Conservation (phyloP, 345 rosid genomes). For the Limnanthes douglasii region DNA sequence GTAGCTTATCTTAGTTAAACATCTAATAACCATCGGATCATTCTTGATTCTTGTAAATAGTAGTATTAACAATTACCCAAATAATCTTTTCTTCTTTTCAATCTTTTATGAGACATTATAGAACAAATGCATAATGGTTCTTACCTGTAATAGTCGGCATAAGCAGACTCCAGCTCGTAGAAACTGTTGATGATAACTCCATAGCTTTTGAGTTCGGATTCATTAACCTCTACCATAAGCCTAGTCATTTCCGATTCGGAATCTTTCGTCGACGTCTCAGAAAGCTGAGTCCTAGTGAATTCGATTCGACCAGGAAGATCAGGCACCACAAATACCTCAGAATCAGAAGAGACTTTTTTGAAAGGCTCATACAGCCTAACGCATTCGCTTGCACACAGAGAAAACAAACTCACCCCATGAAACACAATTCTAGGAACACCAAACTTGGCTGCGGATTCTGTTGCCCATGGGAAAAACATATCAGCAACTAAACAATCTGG, state of each 20-base stretch:
- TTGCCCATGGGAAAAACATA: conserved; percentile 11
- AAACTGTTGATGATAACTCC: conserved; percentile 26
- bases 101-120: too few species aligned
- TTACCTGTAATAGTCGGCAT: conserved; percentile 18
- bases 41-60: too few species aligned
- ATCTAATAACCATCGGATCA: too few species aligned
- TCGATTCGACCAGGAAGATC: conserved; percentile 18
- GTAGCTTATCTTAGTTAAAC: too few species aligned
- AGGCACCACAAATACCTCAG: conserved; percentile 15
- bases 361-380: conserved; percentile 10
- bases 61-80: too few species aligned
- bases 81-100: too few species aligned
- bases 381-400: conserved; percentile 7
- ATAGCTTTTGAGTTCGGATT: conserved; percentile 10
- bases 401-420: conserved; percentile 16
- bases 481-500: conserved; percentile 25
- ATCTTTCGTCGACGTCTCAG: neutral
- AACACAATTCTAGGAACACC: conserved; percentile 23
- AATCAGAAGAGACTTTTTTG: conserved; percentile 9
- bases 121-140: too few species aligned
- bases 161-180: conserved; percentile 21
- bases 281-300: conserved; percentile 12
- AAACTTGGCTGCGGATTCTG: conserved; percentile 12
- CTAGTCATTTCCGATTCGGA: neutral
- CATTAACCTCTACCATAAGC: neutral